Base-by-base conservation (phyloP, 495 filamentous ascomycete species). In the Chlorociboria aeruginascens region DNA sequence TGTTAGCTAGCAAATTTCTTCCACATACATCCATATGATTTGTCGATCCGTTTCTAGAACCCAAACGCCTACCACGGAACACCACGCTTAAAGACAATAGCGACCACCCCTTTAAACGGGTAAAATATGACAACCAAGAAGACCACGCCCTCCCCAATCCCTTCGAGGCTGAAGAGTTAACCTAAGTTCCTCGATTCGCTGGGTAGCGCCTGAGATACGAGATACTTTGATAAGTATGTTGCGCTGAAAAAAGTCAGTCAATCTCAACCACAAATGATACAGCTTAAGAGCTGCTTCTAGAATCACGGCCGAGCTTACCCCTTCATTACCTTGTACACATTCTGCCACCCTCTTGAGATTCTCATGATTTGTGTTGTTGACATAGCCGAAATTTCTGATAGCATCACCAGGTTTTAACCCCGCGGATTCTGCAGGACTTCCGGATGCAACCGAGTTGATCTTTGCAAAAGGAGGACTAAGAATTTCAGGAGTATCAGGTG, bases 111-210 rank as follows among this genome's bases (percentile, higher is more conserved):
- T 17, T 62, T 64, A 81, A 47, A 89, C 43, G n/a, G 85, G 86
- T 52, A 93, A 63, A 32, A 95, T 72, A 71, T 93, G 86, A 61
- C 90, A 97, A 31, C 90, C 90, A 49, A 97, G 66, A 54, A 90
- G 61, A 4, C 90, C 90, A 56, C 85, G 74, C 8, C 90, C 90
- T 40, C 89, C 90, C 90, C 90, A 97, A 58, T 85, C 69, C 36
- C 74, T 73, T 48, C 78, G 71, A 36, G 90, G 90, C 44, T 68
- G 82, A 49, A 97, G 62, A 44, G 77, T 78, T 47, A 95, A 59
- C 16, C 78, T 67, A 43, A 90, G 57, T 43, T 87, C 81, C 46
- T 78, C 63, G 41, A 61, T 58, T 32, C 60, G 51, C n/a, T 57
- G 63, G 36, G 51, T 72, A 56, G 47, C 62, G 43, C 63, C 69